These are phyloP conservation scores for Quercus agrifolia DNA, from an alignment of 306 rosid species.

Conservation along the genomic window DNA sequence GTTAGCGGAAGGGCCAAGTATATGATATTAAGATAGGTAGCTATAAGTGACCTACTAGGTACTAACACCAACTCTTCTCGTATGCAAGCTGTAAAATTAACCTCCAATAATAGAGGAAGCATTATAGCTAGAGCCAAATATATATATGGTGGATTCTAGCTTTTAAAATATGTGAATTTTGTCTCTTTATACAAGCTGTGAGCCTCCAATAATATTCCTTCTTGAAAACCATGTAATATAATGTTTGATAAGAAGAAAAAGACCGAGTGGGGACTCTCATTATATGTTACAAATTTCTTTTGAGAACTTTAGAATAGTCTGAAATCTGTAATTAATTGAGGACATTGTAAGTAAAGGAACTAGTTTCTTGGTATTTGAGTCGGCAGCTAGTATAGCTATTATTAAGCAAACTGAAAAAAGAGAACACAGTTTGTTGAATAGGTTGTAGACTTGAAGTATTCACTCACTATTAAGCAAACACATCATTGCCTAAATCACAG, in stretches of 20 bases:
- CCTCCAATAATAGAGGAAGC: neutral
- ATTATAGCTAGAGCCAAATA: neutral
- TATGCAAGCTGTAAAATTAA: neutral
- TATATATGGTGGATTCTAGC: neutral
- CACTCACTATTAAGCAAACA: too few relatives aligned
- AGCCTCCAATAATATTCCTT: neutral
- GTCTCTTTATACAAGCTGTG: neutral
- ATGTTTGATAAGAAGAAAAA: neutral
- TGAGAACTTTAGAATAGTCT: too few relatives aligned
- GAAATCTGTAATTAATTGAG: too few relatives aligned
- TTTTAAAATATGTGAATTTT: neutral
- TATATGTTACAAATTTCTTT: too few relatives aligned
- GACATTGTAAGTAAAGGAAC: too few relatives aligned
- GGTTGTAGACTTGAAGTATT: too few relatives aligned
- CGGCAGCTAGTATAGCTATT: too few relatives aligned
- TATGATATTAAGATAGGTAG: neutral
- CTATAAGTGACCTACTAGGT: neutral
- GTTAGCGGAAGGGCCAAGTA: neutral
- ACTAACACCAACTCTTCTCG: neutral
- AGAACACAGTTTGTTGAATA: too few relatives aligned
- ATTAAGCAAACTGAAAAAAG: too few relatives aligned
- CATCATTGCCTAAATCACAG: too few relatives aligned
- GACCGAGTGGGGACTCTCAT: neutral
- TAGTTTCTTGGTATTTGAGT: too few relatives aligned
- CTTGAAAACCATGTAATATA: neutral